Evolutionary conservation across 1,284 basidiomycete genomes (phyloP), one percentile per base, ranked within the genome.

Genomic region (Pseudozyma tsukubaensis): DNA sequence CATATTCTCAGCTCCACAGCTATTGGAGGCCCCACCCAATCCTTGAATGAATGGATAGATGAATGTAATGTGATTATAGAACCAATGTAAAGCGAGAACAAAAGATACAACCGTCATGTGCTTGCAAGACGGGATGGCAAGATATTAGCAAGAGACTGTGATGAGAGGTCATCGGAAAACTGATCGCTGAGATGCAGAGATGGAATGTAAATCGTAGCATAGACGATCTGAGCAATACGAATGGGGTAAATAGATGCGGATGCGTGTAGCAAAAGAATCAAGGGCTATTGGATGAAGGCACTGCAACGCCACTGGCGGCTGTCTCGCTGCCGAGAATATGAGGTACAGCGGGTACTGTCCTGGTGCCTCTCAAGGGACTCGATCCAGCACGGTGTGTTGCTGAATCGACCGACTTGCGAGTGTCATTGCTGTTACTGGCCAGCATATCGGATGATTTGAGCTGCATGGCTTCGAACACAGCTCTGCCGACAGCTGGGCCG

Each of bases 391-490:
- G 57, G n/a, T 56, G 50, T 1, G 54, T 29, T 40, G 50, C 34
- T 47, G 70, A 52, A 34, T 72, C 70, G 34, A 50, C n/a, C 56
- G 70, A 72, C 36, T 56, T 59, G 50, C 70, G 63, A 8, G 24
- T 50, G 32, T 73, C 71, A 37, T 55, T 65, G 59, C 63, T 74
- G 57, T 50, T 60, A 47, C 60, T 50, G 10, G 63, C 39, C 1
- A 70, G 56, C 62, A 74, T 66, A 21, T 74, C 72, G 13, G 67
- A 56, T 11, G 72, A 70, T 16, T 51, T 60, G 55, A 74, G 67
- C 63, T 80, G 74, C 77, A 80, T 77, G 29, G 77, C 77, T 43
- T 80, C 79, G 37, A 80, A 75, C 8, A 79, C 77, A 21, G 69
- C 72, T n/a, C 70, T 57, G 36, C 65, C 60, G 8, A 80, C 72